phyloP scores from a whole-genome alignment of 208 protist genomes.

The Acanthamoeba divionensis region DNA sequence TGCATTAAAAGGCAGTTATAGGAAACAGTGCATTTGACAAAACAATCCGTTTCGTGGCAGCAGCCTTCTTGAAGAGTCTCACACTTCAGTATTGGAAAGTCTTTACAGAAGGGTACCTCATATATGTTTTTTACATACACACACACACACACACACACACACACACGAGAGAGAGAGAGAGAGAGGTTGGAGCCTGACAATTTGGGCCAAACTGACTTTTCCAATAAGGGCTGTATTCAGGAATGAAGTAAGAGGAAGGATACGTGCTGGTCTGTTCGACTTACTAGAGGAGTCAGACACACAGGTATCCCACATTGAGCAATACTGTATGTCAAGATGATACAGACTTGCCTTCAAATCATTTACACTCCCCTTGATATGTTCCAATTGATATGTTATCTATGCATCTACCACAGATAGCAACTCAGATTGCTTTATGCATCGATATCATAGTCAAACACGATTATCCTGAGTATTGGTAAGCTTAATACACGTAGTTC shows the following conservation, averaged over 20 bases:
- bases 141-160: too few species aligned
- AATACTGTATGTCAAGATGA: not conserved
- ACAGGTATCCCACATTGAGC: not conserved
- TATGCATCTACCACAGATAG: not conserved
- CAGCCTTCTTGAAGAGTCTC: too few species aligned
- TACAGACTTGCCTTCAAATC: not conserved
- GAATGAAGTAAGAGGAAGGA: not conserved
- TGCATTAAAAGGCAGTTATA: too few species aligned
- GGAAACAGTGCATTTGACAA: too few species aligned
- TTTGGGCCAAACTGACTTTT: too few species aligned
- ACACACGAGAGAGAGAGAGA: too few species aligned
- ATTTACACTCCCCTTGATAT: not conserved
- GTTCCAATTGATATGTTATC: too few species aligned
- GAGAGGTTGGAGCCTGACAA: too few species aligned
- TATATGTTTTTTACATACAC: too few species aligned
- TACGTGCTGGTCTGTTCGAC: not conserved
- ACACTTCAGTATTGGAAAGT: too few species aligned
- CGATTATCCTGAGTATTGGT: not conserved
- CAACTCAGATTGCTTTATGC: not conserved
- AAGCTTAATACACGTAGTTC: not conserved
- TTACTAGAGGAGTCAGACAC: not conserved
- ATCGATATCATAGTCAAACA: not conserved
- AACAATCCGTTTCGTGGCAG: too few species aligned
- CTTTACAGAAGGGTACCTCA: too few species aligned
- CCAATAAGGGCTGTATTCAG: not conserved